These are phyloP conservation scores for Fusarium sp. DNA, from an alignment of 2,329 filamentous ascomycete genomes.

Conservation along the genomic window DNA sequence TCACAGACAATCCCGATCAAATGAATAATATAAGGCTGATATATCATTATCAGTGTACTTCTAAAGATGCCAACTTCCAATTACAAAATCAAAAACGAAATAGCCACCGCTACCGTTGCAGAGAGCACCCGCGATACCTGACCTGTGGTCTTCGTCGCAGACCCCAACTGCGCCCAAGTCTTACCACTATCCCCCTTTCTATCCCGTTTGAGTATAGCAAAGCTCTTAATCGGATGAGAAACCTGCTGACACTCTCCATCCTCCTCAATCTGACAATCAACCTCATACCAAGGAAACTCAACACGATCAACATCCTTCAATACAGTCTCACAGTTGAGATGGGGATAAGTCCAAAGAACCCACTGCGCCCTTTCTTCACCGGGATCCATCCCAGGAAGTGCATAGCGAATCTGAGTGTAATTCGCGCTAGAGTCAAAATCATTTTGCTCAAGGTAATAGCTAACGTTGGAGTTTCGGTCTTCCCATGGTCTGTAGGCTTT, in stretches of 20 bases:
- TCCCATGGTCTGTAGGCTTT: not conserved
- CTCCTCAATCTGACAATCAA: not conserved
- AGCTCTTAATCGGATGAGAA: not conserved
- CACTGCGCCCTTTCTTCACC: not conserved
- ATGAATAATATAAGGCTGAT: too few relatives aligned
- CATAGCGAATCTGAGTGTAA: not conserved
- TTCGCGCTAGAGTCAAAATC: not conserved
- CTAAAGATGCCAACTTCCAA: too few relatives aligned
- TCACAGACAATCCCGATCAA: too few relatives aligned
- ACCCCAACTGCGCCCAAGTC: not conserved
- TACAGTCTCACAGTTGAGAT: not conserved
- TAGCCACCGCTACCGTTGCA: rapidly evolving
- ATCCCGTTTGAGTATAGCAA: not conserved
- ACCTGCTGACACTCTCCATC: not conserved
- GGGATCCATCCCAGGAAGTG: not conserved
- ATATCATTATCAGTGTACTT: too few relatives aligned
- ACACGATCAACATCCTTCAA: not conserved
- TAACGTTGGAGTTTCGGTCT: not conserved
- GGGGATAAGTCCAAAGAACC: not conserved
- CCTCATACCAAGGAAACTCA: not conserved
- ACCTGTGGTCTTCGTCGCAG: not conserved
- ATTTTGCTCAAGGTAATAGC: not conserved
- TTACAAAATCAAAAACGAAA: not conserved
- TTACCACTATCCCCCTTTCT: not conserved
- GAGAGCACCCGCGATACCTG: rapidly evolving